Conservation (phyloP, 169 alveolate genomes). For the Pseudocohnilembus persalinus region DNA sequence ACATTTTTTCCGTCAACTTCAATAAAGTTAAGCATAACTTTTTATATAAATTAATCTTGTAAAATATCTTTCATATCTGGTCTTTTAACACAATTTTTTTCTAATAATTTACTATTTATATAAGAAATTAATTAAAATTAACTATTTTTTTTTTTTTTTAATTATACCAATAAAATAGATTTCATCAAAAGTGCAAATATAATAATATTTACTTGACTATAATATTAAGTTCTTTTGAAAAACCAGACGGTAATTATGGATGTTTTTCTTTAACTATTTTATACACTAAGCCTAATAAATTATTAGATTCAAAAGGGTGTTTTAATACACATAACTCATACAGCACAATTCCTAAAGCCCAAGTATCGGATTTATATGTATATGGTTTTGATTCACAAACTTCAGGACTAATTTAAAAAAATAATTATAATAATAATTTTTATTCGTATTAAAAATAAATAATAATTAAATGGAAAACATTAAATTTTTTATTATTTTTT, state of each 20-base stretch:
- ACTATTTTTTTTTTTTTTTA: too few species aligned
- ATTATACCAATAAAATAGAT: too few species aligned
- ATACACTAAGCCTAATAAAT: constrained; percentile 78
- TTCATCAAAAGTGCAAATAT: too few species aligned
- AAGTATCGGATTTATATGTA: constrained; percentile 90
- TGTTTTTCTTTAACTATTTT: constrained; percentile 79
- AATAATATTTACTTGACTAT: constrained; percentile 33
- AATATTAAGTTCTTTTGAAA: constrained; percentile 63
- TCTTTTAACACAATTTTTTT: neutral
- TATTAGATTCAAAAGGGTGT: constrained; percentile 89
- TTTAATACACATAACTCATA: constrained; percentile 89
- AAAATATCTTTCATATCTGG: neutral
- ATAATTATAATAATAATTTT: constrained; percentile 44
- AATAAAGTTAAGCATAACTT: too few species aligned
- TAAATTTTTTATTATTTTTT: constrained; percentile 19
- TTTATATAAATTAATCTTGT: neutral
- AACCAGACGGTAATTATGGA: constrained; percentile 73
- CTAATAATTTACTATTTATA: neutral
- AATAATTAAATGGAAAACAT: constrained; percentile 33
- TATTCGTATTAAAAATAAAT: constrained; percentile 50
- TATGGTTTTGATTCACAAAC: constrained; percentile 90
- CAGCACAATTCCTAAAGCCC: constrained; percentile 94
- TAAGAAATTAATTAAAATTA: too few species aligned
- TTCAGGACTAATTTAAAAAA: constrained; percentile 74
- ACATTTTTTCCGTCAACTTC: neutral